Evolutionary conservation across 1,284 basidiomycete species (phyloP).

Genomic region (Dichomitus squalens): DNA sequence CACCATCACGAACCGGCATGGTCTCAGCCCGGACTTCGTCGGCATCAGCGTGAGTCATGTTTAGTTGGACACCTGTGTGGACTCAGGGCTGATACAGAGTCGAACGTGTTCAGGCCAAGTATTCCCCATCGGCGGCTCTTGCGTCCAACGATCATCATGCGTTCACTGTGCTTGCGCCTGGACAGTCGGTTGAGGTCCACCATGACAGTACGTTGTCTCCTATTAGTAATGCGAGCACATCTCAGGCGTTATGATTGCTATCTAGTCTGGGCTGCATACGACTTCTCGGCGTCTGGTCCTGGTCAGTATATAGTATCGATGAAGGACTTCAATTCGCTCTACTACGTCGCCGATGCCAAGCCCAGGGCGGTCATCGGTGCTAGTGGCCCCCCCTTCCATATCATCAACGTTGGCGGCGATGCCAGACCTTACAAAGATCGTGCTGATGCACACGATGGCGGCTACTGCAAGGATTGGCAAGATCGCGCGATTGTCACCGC

Average conservation of each 20-base stretch:
- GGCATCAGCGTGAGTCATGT: constrained; percentile 40
- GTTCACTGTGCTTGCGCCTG: constrained; percentile 44
- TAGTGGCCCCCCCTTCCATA: not conserved
- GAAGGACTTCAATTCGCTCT: constrained; percentile 41
- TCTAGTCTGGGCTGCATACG: constrained; percentile 47
- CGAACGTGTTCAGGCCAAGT: constrained; percentile 14
- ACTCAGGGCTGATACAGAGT: not conserved
- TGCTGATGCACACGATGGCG: not conserved
- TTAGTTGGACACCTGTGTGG: not conserved
- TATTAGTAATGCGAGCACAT: not conserved
- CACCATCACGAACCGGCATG: constrained; percentile 36
- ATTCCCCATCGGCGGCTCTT: constrained; percentile 25
- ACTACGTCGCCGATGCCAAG: constrained; percentile 22
- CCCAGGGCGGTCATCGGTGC: not conserved
- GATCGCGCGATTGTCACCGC: not conserved
- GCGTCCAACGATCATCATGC: constrained; percentile 19
- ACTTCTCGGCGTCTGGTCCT: constrained; percentile 44
- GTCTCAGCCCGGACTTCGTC: constrained; percentile 40
- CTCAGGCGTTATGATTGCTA: not conserved
- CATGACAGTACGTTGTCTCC: constrained; percentile 41
- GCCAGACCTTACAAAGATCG: not conserved
- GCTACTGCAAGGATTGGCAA: constrained; percentile 7
- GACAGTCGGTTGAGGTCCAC: constrained; percentile 41
- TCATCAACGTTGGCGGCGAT: constrained; percentile 3
- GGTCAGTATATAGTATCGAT: constrained; percentile 43